phyloP scores from a whole-genome alignment of 352 stramenopile species.

The Blastocystis sp. region DNA sequence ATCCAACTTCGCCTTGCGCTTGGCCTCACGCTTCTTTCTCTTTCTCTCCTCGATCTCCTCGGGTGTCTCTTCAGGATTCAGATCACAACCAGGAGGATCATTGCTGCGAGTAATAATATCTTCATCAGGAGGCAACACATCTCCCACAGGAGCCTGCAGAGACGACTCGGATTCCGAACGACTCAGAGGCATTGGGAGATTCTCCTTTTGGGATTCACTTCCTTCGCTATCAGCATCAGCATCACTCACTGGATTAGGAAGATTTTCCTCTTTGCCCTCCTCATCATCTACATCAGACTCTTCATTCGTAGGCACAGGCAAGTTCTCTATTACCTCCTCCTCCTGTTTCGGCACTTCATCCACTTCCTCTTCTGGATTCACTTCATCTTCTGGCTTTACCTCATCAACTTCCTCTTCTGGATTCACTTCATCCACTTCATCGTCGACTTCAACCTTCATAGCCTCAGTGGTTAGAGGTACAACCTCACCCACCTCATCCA shows the following conservation, averaged over 20 bases:
- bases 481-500: neutral
- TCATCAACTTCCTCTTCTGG: neutral
- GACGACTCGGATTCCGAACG: too few relatives aligned
- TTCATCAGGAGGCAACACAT: neutral
- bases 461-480: neutral
- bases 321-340: neutral
- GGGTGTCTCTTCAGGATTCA: neutral
- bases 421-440: constrained; percentile 13
- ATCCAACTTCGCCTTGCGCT: neutral
- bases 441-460: neutral
- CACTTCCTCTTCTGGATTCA: neutral
- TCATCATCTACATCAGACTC: neutral
- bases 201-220: neutral
- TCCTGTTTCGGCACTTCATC: neutral
- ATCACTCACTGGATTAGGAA: neutral
- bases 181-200: neutral
- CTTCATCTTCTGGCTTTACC: neutral
- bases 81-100: neutral
- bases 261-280: neutral
- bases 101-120: neutral
- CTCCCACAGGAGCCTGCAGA: neutral
- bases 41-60: neutral
- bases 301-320: neutral
- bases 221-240: neutral
- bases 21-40: neutral